Percentiles rank a stretch among this genome's conserved stretches.
phyloP scores from a whole-genome alignment of 352 stramenopile species.

The Phytophthora tubulina region DNA sequence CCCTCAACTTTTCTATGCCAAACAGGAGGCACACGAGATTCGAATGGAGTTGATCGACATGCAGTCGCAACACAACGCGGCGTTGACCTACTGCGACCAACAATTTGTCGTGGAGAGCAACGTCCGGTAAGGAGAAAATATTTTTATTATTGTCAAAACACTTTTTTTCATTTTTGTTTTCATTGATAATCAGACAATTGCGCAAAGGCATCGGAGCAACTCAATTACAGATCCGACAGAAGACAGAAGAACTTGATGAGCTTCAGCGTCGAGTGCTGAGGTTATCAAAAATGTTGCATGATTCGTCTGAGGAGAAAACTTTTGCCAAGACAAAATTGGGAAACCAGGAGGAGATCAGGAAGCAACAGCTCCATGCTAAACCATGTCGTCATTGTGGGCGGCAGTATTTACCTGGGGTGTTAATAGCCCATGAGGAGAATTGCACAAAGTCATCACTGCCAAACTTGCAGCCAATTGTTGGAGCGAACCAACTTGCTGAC shows the following conservation, averaged over 20 bases:
- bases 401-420: constrained; percentile 44
- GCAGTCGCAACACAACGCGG: constrained; percentile 51
- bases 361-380: constrained; percentile 34
- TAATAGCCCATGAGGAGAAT: constrained; percentile 42
- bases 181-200: constrained; percentile 39
- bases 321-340: constrained; percentile 59
- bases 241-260: constrained; percentile 54
- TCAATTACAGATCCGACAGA: constrained; percentile 58
- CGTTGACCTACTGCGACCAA: constrained; percentile 59
- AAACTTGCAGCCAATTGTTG: constrained; percentile 10
- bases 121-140: constrained; percentile 44
- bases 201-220: constrained; percentile 45
- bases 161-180: neutral
- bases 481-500: constrained; percentile 40
- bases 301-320: constrained; percentile 46
- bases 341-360: constrained; percentile 50
- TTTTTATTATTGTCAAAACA: neutral
- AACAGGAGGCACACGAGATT: constrained; percentile 56
- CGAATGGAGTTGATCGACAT: constrained; percentile 66
- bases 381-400: constrained; percentile 47
- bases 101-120: constrained; percentile 68
- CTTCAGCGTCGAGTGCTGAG: constrained; percentile 59
- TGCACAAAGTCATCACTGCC: constrained; percentile 24
- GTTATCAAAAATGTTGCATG: constrained; percentile 53
- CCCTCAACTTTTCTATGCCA: constrained; percentile 46